These are phyloP conservation scores for Paecilomyces sp. DNA, from an alignment of 2,329 filamentous ascomycete genomes.

Conservation along the genomic window DNA sequence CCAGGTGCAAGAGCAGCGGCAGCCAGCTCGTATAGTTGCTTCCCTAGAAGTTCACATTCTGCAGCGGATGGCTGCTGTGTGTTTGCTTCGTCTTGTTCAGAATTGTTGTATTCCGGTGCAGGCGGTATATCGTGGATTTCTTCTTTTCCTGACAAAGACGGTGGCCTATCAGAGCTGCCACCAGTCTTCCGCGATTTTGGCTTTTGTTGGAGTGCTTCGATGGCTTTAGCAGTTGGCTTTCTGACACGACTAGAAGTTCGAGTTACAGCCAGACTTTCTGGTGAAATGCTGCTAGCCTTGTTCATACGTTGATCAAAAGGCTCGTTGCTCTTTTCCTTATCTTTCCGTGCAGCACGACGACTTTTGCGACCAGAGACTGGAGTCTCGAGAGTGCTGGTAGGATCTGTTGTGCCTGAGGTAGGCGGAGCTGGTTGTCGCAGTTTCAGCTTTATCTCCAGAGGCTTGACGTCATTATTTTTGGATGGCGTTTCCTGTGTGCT, in stretches of 20 bases:
- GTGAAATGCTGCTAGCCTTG: slow-evolving; percentile 5
- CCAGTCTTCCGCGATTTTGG: slow-evolving; percentile 8
- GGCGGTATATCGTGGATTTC: neutral
- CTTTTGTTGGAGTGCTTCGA: slow-evolving; percentile 17
- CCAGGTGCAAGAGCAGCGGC: slow-evolving; percentile 11
- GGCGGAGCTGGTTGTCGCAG: neutral
- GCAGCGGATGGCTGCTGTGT: slow-evolving; percentile 1
- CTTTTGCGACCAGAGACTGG: neutral
- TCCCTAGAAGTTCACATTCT: slow-evolving; percentile 9
- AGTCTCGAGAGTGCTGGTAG: neutral
- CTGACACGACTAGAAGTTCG: slow-evolving; percentile 20
- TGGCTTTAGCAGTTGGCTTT: slow-evolving; percentile 22
- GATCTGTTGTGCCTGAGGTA: neutral
- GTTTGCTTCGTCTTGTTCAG: neutral
- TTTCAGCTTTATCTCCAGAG: neutral
- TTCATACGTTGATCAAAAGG: neutral
- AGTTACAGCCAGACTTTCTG: slow-evolving; percentile 9
- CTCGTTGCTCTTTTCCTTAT: neutral
- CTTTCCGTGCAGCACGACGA: neutral
- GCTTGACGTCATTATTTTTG: neutral
- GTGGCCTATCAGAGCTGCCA: slow-evolving; percentile 1
- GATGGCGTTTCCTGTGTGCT: neutral
- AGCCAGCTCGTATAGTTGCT: slow-evolving; percentile 12
- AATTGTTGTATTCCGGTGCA: neutral
- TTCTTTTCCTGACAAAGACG: neutral